Conservation (phyloP, 2,329 filamentous ascomycete species). For the Ascochyta rabiei region DNA sequence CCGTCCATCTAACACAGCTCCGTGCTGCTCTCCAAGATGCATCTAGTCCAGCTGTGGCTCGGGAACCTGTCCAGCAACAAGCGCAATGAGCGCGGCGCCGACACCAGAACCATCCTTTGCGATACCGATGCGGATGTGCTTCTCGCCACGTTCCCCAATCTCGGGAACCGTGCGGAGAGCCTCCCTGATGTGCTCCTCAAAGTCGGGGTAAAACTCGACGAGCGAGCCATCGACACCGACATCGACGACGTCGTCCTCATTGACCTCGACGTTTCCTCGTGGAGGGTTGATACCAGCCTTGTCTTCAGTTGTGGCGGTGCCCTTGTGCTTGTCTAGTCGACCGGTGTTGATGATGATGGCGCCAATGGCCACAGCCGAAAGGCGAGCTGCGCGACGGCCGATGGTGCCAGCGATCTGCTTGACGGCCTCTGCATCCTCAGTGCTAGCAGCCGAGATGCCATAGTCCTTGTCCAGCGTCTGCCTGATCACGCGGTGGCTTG, state of each 20-base stretch:
- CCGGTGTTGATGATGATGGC: conserved; percentile 83
- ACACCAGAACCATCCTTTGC: conserved; percentile 96
- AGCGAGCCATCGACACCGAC: conserved; percentile 93
- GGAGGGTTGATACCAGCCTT: conserved; percentile 43
- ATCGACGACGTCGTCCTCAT: conserved; percentile 75
- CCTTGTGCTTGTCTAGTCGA: conserved; percentile 58
- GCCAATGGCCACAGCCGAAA: conserved; percentile 86
- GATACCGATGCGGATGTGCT: conserved; percentile 89
- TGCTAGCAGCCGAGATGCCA: conserved; percentile 74
- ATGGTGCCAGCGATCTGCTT: conserved; percentile 83
- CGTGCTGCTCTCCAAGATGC: neutral
- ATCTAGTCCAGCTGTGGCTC: conserved; percentile 22
- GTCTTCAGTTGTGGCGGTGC: conserved; percentile 46
- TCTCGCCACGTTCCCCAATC: conserved; percentile 78
- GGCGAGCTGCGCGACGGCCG: conserved; percentile 83
- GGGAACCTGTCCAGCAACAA: conserved; percentile 72
- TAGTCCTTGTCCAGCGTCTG: conserved; percentile 79
- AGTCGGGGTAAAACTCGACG: conserved; percentile 94
- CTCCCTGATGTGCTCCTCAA: conserved; percentile 86
- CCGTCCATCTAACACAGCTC: neutral
- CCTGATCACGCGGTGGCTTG: conserved; percentile 73
- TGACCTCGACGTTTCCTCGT: conserved; percentile 43
- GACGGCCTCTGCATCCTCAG: conserved; percentile 87
- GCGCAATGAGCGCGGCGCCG: conserved; percentile 92
- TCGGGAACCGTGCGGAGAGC: conserved; percentile 76